These are phyloP conservation scores for Pyricularia pennisetigena DNA, from an alignment of 2,329 filamentous ascomycete species.

Conservation along the genomic window DNA sequence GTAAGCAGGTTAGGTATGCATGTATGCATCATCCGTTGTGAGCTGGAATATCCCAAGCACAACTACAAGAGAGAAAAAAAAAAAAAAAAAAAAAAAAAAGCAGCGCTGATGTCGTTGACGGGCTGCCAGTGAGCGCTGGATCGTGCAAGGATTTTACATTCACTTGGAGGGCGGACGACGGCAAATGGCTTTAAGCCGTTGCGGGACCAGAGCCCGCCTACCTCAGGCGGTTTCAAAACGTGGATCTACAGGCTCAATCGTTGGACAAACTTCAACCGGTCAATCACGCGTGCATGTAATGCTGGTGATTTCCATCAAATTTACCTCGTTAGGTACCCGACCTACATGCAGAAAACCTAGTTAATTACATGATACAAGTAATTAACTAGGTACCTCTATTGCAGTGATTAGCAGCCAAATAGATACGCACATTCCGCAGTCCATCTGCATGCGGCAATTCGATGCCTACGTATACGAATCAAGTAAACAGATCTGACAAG, in stretches of 20 bases:
- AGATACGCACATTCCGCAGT: not conserved
- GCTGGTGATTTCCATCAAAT: not conserved
- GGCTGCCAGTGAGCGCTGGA: not conserved
- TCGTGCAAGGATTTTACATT: not conserved
- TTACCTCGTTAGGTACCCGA: too few relatives aligned
- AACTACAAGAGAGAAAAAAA: too few relatives aligned
- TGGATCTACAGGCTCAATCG: slow-evolving; percentile 1
- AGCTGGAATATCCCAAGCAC: not conserved
- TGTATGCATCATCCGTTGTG: not conserved
- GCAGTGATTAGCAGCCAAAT: not conserved
- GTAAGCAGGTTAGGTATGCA: too few relatives aligned
- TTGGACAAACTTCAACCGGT: not conserved
- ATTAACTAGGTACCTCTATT: too few relatives aligned
- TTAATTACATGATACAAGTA: too few relatives aligned
- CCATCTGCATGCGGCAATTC: not conserved
- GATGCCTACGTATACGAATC: not conserved
- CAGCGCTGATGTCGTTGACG: not conserved
- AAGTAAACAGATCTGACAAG: not conserved
- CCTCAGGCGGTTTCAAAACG: not conserved
- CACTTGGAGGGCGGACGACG: not conserved
- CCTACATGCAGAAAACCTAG: too few relatives aligned
- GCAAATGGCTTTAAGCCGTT: not conserved
- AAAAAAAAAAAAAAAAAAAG: too few relatives aligned
- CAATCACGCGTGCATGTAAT: not conserved
- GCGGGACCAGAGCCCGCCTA: not conserved